A percentile compares a stretch with the other conserved stretches of the same genome.
phyloP scores from a whole-genome alignment of 768 basidiomycete genomes.

The Calocybe indica region DNA sequence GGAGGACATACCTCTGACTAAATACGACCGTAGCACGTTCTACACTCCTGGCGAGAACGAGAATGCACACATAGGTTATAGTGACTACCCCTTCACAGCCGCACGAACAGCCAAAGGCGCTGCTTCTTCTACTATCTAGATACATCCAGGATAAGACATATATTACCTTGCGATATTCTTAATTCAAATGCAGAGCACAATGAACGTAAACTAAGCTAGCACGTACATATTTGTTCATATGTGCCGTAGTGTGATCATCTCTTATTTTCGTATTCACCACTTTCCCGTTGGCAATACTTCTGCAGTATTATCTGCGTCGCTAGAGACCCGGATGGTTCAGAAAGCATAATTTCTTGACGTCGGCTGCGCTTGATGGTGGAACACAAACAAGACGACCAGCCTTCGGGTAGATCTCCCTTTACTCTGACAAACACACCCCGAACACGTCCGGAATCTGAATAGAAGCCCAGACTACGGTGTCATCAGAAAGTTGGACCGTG shows the following conservation, averaged over 20 bases:
- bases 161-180: too few species aligned
- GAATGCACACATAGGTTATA: constrained; percentile 21
- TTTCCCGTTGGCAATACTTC: constrained; percentile 39
- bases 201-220: too few species aligned
- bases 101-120: too few species aligned
- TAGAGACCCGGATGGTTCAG: constrained; percentile 40
- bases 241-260: constrained; percentile 11
- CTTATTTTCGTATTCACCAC: constrained; percentile 32
- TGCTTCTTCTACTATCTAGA: too few species aligned
- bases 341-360: constrained; percentile 46
- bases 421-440: too few species aligned
- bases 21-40: constrained; percentile 31
- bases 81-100: constrained; percentile 17
- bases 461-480: constrained; percentile 11
- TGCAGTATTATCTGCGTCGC: constrained; percentile 38
- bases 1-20: constrained; percentile 25
- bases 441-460: background rate
- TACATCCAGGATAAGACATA: too few species aligned
- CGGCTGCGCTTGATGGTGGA: constrained; percentile 47
- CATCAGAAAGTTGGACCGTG: constrained; percentile 19
- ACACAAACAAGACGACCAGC: constrained; percentile 27
- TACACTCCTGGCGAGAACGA: constrained; percentile 24
- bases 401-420: too few species aligned
- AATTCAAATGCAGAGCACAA: too few species aligned
- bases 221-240: too few species aligned